Evolutionary conservation across 78 protist genomes (phyloP).

Genomic region (Dictyostelium intermedium): DNA sequence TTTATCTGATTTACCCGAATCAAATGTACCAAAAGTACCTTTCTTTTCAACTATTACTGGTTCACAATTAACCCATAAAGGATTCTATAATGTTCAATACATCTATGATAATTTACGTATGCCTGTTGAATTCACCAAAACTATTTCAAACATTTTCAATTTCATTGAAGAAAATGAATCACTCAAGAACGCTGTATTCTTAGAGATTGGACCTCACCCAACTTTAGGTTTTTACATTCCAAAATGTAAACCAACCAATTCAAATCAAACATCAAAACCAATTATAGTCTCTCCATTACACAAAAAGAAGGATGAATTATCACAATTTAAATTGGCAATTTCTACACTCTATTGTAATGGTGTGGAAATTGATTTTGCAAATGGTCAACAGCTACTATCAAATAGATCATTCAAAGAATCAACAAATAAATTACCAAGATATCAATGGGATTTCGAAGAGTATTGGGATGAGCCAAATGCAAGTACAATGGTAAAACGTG

Average conservation of each 20-base stretch:
- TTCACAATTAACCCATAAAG: neutral
- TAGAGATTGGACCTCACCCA: conserved; percentile 77
- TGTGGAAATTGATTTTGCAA: conserved; percentile 32
- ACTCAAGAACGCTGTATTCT: conserved; percentile 4
- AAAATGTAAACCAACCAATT: neutral
- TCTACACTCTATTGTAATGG: conserved; percentile 33
- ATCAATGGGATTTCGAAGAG: conserved; percentile 56
- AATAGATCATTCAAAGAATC: conserved; percentile 15
- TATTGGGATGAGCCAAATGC: conserved; percentile 45
- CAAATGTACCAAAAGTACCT: neutral
- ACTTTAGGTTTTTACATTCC: conserved; percentile 53
- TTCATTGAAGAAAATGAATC: conserved; percentile 7
- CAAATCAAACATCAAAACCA: neutral
- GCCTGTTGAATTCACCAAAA: conserved; percentile 36
- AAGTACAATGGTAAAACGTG: conserved; percentile 9
- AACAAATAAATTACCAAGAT: conserved; percentile 33
- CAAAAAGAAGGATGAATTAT: conserved; percentile 20
- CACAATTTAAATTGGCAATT: neutral
- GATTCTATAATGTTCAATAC: conserved; percentile 29
- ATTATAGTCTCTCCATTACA: conserved; percentile 30
- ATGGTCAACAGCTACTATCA: neutral
- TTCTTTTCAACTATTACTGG: conserved; percentile 72
- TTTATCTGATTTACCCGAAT: neutral
- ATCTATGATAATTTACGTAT: conserved; percentile 43
- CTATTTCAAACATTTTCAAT: conserved; percentile 16